Evolutionary conservation across 139 green algal genomes (phyloP).

Genomic region (Asterochloris sp.): DNA sequence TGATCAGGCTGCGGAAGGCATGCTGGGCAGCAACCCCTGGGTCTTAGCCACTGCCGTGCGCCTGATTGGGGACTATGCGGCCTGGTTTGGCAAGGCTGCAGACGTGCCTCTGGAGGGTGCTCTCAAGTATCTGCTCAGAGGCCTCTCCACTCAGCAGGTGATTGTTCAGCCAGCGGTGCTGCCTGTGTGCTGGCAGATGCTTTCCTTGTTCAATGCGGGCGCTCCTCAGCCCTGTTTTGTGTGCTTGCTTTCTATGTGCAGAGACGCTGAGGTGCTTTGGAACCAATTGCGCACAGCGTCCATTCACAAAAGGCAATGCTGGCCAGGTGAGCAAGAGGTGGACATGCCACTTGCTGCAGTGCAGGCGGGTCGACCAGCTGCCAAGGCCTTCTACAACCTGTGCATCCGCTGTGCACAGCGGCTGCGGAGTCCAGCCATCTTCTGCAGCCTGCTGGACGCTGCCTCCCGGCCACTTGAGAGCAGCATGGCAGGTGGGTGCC

Average conservation of each 20-base stretch:
- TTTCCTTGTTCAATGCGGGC: too few relatives aligned
- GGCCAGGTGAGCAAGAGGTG: too few relatives aligned
- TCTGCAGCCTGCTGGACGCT: neutral
- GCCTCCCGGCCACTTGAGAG: too few relatives aligned
- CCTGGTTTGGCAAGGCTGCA: slow-evolving; percentile 5
- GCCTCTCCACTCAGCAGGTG: slow-evolving; percentile 4
- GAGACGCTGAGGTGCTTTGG: too few relatives aligned
- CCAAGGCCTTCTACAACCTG: slow-evolving; percentile 19
- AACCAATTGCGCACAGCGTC: too few relatives aligned
- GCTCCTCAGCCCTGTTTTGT: too few relatives aligned
- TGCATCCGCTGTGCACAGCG: slow-evolving; percentile 11
- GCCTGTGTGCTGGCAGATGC: too few relatives aligned
- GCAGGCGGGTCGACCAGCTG: slow-evolving; percentile 8
- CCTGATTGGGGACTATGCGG: slow-evolving; percentile 8
- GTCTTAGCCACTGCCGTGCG: slow-evolving; percentile 1
- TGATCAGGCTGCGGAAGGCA: neutral
- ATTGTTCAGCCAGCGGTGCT: neutral
- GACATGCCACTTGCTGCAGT: neutral
- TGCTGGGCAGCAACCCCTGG: neutral
- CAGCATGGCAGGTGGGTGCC: too few relatives aligned
- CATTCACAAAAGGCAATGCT: too few relatives aligned
- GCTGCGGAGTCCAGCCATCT: neutral
- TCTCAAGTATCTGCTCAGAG: slow-evolving; percentile 11
- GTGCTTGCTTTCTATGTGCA: too few relatives aligned
- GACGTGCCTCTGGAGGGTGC: slow-evolving; percentile 18